These are phyloP conservation scores for Agrocybe chaxingu DNA, from an alignment of 768 basidiomycete genomes.

Conservation along the genomic window DNA sequence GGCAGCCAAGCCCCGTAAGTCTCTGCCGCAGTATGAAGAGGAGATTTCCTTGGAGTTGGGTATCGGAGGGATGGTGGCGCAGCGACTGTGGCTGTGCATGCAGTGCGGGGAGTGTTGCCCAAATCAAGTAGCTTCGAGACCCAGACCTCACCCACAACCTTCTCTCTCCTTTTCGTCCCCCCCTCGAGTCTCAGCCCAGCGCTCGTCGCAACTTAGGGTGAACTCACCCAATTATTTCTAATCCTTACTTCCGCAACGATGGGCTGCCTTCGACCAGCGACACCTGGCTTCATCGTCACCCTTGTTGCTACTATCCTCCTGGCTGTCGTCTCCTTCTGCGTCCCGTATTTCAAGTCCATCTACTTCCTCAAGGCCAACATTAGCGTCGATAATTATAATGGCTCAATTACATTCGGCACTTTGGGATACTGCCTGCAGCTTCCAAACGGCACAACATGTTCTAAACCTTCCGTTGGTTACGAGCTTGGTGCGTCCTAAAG, in stretches of 20 bases:
- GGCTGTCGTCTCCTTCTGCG: slow-evolving; percentile 85
- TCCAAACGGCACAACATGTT: slow-evolving; percentile 61
- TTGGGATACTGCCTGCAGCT: slow-evolving; percentile 82
- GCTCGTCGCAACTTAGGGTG: slow-evolving; percentile 5
- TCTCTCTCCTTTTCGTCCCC: slow-evolving; percentile 6
- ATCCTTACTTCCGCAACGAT: slow-evolving; percentile 28
- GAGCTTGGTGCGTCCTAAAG: slow-evolving; percentile 61
- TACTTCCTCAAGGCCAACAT: slow-evolving; percentile 84
- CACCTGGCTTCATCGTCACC: slow-evolving; percentile 85
- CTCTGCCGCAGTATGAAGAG: no score
- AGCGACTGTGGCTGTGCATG: background rate
- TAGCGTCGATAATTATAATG: slow-evolving; percentile 40
- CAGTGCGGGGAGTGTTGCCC: background rate
- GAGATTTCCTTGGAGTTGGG: no score
- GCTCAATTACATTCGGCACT: slow-evolving; percentile 80
- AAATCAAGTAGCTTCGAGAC: background rate
- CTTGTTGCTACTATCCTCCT: slow-evolving; percentile 76
- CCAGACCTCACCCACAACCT: background rate
- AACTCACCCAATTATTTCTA: slow-evolving; percentile 7
- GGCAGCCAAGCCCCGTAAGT: no score
- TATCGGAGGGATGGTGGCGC: background rate
- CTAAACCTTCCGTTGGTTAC: slow-evolving; percentile 81
- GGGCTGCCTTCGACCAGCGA: slow-evolving; percentile 77
- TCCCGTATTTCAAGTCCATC: slow-evolving; percentile 84
- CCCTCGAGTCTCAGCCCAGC: background rate